These are phyloP conservation scores for Polyporus arcularius DNA, from an alignment of 768 basidiomycete species.

Conservation along the genomic window DNA sequence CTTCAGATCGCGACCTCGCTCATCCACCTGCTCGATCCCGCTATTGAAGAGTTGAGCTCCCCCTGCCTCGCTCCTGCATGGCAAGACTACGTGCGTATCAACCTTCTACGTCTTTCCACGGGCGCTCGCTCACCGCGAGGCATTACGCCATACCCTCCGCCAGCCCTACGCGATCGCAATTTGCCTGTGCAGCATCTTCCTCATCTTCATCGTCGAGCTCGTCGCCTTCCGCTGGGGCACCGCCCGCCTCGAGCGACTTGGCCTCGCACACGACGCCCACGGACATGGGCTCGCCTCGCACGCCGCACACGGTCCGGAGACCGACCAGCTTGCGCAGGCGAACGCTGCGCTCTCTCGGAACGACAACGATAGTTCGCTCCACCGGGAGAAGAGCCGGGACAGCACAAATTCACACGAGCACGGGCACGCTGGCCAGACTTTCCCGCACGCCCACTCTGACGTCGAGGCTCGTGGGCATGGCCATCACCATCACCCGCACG, in stretches of 20 bases:
- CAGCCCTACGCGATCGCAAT: constrained; percentile 85
- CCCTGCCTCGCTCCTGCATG: constrained; percentile 72
- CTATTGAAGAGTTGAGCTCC: constrained; percentile 66
- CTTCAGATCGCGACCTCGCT: constrained; percentile 85
- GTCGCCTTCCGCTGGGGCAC: constrained; percentile 88
- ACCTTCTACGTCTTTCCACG: background rate
- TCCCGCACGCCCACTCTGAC: constrained; percentile 16
- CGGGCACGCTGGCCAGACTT: background rate
- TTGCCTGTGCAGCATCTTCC: constrained; percentile 78
- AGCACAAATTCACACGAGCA: constrained; percentile 10
- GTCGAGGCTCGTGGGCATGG: constrained; percentile 5
- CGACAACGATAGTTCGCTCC: background rate
- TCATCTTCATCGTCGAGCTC: constrained; percentile 83
- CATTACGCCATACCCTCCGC: too few relatives aligned
- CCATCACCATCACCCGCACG: constrained; percentile 4
- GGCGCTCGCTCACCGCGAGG: background rate
- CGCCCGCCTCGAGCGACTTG: constrained; percentile 64
- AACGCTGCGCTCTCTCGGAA: constrained; percentile 3
- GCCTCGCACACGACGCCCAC: constrained; percentile 66
- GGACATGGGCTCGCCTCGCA: constrained; percentile 60
- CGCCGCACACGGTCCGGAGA: constrained; percentile 73
- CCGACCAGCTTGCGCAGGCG: constrained; percentile 12
- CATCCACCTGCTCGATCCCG: constrained; percentile 81
- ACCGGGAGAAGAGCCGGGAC: constrained; percentile 2
- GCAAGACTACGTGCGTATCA: constrained; percentile 66